phyloP scores from a whole-genome alignment of 805 yeast genomes.

The Priceomyces medius region DNA sequence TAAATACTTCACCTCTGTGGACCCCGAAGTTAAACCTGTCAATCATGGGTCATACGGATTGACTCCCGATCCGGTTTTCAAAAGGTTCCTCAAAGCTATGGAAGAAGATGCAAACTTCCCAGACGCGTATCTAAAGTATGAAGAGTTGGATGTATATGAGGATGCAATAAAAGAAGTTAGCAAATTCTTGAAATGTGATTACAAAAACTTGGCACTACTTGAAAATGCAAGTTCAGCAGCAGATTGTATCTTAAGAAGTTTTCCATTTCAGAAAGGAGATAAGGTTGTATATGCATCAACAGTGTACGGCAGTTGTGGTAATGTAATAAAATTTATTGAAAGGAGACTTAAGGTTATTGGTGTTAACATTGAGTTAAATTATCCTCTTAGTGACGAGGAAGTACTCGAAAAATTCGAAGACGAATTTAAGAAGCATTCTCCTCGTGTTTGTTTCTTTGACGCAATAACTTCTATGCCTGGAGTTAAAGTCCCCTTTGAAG shows the following conservation, averaged over 20 bases:
- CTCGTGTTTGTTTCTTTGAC: conserved; percentile 52
- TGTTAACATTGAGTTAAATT: conserved; percentile 37
- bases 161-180: conserved; percentile 36
- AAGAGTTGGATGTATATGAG: conserved; percentile 25
- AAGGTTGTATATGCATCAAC: conserved; percentile 49
- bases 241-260: conserved; percentile 55
- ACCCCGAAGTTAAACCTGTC: conserved; percentile 41
- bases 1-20: conserved; percentile 46
- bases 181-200: conserved; percentile 45
- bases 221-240: conserved; percentile 62
- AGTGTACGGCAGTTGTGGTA: conserved; percentile 54
- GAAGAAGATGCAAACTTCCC: conserved; percentile 38
- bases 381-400: conserved; percentile 44
- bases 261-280: conserved; percentile 52
- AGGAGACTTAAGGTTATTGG: conserved; percentile 27
- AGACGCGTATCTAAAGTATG: conserved; percentile 41
- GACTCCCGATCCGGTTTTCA: conserved; percentile 48
- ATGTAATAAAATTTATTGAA: conserved; percentile 46
- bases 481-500: conserved; percentile 53
- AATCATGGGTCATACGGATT: conserved; percentile 70
- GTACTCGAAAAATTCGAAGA: conserved; percentile 22
- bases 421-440: conserved; percentile 18
- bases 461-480: conserved; percentile 67
- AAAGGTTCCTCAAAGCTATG: conserved; percentile 28
- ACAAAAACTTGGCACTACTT: conserved; percentile 50